phyloP scores from a whole-genome alignment of 2,329 filamentous ascomycete genomes.

The Polytolypa hystricis region DNA sequence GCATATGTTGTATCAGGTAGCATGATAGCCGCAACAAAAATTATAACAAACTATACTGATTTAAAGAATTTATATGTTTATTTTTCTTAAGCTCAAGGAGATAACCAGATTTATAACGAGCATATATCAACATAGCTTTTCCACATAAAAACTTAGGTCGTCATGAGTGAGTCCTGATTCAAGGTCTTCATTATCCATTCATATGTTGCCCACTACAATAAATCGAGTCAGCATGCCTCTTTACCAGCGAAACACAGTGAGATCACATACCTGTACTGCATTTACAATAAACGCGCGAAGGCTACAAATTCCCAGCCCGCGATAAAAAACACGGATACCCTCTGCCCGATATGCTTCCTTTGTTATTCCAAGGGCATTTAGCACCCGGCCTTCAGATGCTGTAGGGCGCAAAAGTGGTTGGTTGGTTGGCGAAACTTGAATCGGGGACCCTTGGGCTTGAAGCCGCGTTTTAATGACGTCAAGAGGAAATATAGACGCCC shows the following conservation, averaged over 20 bases:
- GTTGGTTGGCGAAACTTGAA: slow-evolving; percentile 11
- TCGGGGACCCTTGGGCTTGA: slow-evolving; percentile 53
- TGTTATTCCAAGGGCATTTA: slow-evolving; percentile 53
- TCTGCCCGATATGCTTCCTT: slow-evolving; percentile 54
- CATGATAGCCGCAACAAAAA: too few relatives aligned
- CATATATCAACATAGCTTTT: too few relatives aligned
- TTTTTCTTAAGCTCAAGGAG: too few relatives aligned
- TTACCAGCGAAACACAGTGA: not conserved
- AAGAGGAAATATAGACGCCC: slow-evolving; percentile 81
- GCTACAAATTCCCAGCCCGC: slow-evolving; percentile 70
- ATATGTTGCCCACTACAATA: slow-evolving; percentile 68
- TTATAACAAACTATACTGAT: too few relatives aligned
- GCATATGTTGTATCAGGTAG: too few relatives aligned
- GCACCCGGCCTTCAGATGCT: slow-evolving; percentile 16
- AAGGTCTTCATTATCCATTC: slow-evolving; percentile 65
- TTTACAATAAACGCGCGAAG: slow-evolving; percentile 83
- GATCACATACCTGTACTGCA: slow-evolving; percentile 53
- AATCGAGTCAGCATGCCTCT: slow-evolving; percentile 7
- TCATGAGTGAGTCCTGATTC: too few relatives aligned
- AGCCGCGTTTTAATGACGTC: slow-evolving; percentile 88
- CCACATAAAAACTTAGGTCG: not conserved
- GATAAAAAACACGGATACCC: slow-evolving; percentile 55
- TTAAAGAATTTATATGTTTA: too few relatives aligned
- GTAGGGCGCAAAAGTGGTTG: slow-evolving; percentile 15
- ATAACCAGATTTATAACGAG: too few relatives aligned